Conservation (phyloP, 1,284 basidiomycete species). For the Rugosomyces carneus region DNA sequence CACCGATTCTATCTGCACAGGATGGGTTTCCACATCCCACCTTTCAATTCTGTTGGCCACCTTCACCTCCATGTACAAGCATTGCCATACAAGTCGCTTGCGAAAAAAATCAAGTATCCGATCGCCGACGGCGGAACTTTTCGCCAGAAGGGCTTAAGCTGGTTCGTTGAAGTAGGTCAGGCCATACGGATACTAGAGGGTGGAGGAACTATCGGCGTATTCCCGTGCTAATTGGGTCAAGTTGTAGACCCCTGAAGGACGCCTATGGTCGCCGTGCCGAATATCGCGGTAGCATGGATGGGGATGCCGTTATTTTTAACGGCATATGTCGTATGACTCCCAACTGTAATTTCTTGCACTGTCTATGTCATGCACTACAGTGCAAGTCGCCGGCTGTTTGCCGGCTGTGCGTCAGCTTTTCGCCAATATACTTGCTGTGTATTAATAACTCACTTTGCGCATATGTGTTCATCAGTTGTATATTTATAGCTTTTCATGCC, state of each 20-base stretch:
- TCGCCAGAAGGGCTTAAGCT: slow-evolving; percentile 63
- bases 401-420: background rate
- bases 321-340: background rate
- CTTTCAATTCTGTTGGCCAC: slow-evolving; percentile 75
- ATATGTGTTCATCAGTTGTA: too few relatives aligned
- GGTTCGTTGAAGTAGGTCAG: slow-evolving; percentile 71
- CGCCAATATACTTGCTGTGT: too few relatives aligned
- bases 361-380: background rate
- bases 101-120: slow-evolving; percentile 53
- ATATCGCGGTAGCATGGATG: background rate
- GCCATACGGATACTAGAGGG: slow-evolving; percentile 54
- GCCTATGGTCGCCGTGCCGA: background rate
- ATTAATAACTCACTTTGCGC: too few relatives aligned
- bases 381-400: too few relatives aligned
- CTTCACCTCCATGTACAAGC: slow-evolving; percentile 76
- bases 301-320: background rate
- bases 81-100: slow-evolving; percentile 52
- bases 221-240: slow-evolving; percentile 41
- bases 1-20: slow-evolving; percentile 28
- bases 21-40: slow-evolving; percentile 79
- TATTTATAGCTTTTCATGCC: too few relatives aligned
- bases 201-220: slow-evolving; percentile 45
- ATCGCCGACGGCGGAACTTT: slow-evolving; percentile 33
- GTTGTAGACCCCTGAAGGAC: background rate
- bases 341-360: background rate